These are phyloP conservation scores for Silene coronaria DNA, from an alignment of 179 eudicot species.

Conservation along the genomic window DNA sequence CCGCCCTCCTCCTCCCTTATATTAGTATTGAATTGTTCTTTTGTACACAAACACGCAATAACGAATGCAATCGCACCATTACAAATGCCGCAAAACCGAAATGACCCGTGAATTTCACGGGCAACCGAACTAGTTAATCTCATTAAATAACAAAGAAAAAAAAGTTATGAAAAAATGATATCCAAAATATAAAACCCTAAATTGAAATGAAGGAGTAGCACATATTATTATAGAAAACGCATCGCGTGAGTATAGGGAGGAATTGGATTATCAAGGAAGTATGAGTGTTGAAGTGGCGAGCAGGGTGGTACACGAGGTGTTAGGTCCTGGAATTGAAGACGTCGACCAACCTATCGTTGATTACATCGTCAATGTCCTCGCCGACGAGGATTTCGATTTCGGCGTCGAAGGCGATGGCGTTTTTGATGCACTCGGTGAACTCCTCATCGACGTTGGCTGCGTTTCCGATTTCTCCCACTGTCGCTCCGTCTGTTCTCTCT, in stretches of 20 bases:
- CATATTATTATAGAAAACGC: too few species aligned
- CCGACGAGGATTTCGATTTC: slow-evolving; percentile 95
- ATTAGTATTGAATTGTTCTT: too few species aligned
- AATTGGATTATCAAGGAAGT: too few species aligned
- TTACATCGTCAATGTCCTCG: slow-evolving; percentile 88
- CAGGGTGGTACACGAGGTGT: slow-evolving; percentile 67
- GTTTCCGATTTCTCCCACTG: slow-evolving; percentile 66
- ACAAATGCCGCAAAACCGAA: too few species aligned
- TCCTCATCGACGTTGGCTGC: slow-evolving; percentile 73
- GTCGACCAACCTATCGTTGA: slow-evolving; percentile 81
- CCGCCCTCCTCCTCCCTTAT: too few species aligned
- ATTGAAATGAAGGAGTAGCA: neutral
- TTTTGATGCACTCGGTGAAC: slow-evolving; percentile 87
- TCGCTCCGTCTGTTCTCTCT: slow-evolving; percentile 55
- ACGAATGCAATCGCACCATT: too few species aligned
- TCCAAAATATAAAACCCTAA: neutral
- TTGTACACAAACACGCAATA: too few species aligned
- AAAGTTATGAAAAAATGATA: too few species aligned
- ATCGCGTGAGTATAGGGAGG: too few species aligned
- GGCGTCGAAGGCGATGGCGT: slow-evolving; percentile 84
- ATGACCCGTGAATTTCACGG: too few species aligned
- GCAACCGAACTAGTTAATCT: too few species aligned
- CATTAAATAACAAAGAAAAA: too few species aligned
- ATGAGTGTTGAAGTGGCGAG: slow-evolving; percentile 82
- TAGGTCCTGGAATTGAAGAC: slow-evolving; percentile 53